Evolutionary conservation across 2,329 filamentous ascomycete genomes (phyloP), one percentile per base, ranked within the genome.

Genomic region (Fusarium sp.): DNA sequence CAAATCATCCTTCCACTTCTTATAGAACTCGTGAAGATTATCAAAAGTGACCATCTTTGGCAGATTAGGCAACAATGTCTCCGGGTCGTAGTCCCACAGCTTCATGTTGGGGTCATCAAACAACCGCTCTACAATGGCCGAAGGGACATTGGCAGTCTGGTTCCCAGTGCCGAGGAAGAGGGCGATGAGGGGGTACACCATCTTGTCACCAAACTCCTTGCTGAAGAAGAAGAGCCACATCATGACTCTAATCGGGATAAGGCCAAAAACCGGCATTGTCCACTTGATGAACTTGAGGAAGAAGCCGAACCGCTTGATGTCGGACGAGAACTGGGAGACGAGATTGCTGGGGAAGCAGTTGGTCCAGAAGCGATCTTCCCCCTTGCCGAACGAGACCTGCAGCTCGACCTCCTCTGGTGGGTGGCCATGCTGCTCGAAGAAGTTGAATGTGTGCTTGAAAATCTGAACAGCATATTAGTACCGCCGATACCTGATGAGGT

Each of bases 91-190:
- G 31, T 89, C 83, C 89, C 89, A 92, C 10, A 92, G 83, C 69
- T 87, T 88, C 85, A 90, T 89, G 64, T 88, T 89, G 0, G 88
- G 88, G 65, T 89, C 88, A 67, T 89, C 84, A 60, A 90, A 91
- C 0, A 92, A 80, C 6, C 89, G 83, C 78, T 92, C 89, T 6
- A 95, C 84, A 37, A 95, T 91, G 27, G 92, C 91, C 48, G 88
- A 89, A 0, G 92, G 90, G 0, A 95, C 92, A 72, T 94, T 90
- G 0, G 92, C 90, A 0, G 92, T 93, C 76, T 93, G 91, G 74
- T 95, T 95, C 2, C 93, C 92, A 0, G 93, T 94, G 1, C 93
- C 93, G 0, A 95, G 84, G 78, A 95, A 94, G 1, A 95, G 84
- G 0, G 93, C 93, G 35, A 94, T 89, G 80, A 95, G 89, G 1